Evolutionary conservation across 1,139 yeast species (phyloP), one percentile per base, ranked within the genome.

Genomic region (Arxiozyma slooffiae): DNA sequence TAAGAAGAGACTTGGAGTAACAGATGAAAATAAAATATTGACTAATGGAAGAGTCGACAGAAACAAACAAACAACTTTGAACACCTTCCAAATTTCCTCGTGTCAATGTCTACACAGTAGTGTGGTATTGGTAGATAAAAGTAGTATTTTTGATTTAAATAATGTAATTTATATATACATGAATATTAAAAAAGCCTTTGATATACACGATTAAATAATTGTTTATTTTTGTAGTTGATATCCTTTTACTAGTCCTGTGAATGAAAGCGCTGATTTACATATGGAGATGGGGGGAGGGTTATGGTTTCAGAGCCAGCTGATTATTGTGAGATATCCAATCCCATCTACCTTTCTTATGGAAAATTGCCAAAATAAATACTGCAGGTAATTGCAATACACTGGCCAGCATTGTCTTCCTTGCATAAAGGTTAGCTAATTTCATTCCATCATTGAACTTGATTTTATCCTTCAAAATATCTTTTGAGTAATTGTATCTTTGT

Each of bases 311-410:
- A 14, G 37, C 39, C 26, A 42, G 39, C 38, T 34, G 38, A 30
- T 42, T 38, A 11, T 34, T 41, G 17, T 41, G 71, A 49, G 71
- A 69, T 44, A 85, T 62, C 72, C 92, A 78, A 64, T 88, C 95
- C 97, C 97, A 90, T 67, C 90, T 90, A 2, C 96, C 97, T 64
- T 82, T 84, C 68, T 92, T 94, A 68, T 94, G 98, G 49, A 90
- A 67, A 89, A 94, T 89, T 1, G 97, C 97, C 53, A 94, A 73
- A 24, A 89, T 82, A 51, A 94, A 71, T 9, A 94, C 83, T 0
- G 87, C 92, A 1, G 99, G 98, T 49, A 94, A 71, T 60, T 94
- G 97, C 80, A 94, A 81, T 1, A 94, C 96, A 24, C 96, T 85
- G 42, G 95, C 88, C 95, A 96, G 87, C 67, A 92, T 92, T 46